Base-by-base conservation (phyloP, 148 eudicot species). In the Persicaria tinctoria region DNA sequence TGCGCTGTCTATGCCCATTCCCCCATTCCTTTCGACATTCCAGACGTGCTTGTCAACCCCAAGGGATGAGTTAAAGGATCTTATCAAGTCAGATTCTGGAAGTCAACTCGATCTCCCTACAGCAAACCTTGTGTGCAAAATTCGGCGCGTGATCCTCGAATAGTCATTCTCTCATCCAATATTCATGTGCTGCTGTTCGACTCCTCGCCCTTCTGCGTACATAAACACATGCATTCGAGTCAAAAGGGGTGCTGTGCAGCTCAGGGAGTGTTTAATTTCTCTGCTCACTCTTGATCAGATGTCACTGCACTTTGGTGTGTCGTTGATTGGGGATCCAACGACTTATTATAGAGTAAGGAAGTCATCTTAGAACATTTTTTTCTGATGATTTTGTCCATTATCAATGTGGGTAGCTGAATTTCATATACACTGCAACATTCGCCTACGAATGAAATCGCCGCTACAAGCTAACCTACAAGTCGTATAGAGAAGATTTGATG, bases 1-100 rank as follows among this genome's bases (percentile, higher is more conserved):
- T 18, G 98, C 98, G 41, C 86, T 94, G 73, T 91, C 97, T 3
- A 93, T 91, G 85, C 96, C 97, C 14, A 84, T 90, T 64, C 98
- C 98, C 50, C 81, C 76, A 2, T 80, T 85, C 73, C 89, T 94
- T 32, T 76, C 98, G 38, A 91, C 97, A 41, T 94, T 90, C 75
- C 96, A 91, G 50, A 83, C 89, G 20, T 94, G 98, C 77, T 87
- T 92, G 71, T 90, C 98, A 11, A 82, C 89, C 55, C 93, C 93
- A 48, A 86, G 87, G 77, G 96, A 94, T 60, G 89, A 90, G 79
- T 78, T 94, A 75, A 89, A 79, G 78, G 98, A 94, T 74, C 78
- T 94, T 12, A 63, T 94, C 44, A 90, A 75, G 57, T 79, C 96
- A 6, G 96, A 90, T 68, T 83, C 90, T 32, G 79, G 59, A 70